Base-by-base conservation (phyloP, 805 yeast species). In the Candida bentonensis region DNA sequence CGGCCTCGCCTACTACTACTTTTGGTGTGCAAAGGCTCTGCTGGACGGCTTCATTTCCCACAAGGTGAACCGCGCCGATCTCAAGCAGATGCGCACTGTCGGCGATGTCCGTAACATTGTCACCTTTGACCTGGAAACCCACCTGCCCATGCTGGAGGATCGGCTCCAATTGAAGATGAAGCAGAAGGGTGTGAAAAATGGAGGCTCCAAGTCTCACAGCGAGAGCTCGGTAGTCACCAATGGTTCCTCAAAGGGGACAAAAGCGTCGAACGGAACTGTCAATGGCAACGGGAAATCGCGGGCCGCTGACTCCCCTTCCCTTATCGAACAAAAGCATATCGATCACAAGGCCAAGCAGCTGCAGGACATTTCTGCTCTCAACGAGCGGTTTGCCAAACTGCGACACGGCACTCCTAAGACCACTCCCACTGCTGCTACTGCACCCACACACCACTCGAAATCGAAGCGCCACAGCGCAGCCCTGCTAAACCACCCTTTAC, bases 71-170 rank as follows among this genome's bases (percentile, higher is more conserved):
- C 13, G 36, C 13, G 7, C 7, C 36, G 36, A 30, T n/a, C 17
- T 15, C 36, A n/a, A 9, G 17, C 36, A 30, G 36, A 30, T 30
- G 36, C 36, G 36, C 36, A 30, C 36, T 5, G 36, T 30, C 36
- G 13, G 5, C 20, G 36, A 30, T 11, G 36, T 30, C 20, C 36
- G 36, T 17, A 17, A 30, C 13, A 30, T 30, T 30, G 36, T 30
- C 36, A 15, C 7, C 7, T 30, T 11, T 17, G 36, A 30, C 36
- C 7, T 5, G 20, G 17, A 30, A n/a, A 9, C 11, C 13, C 36
- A 30, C 36, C 13, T 30, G 13, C 36, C 36, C 36, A 30, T 30
- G 36, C 17, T 30, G 7, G 36, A 30, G 36, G 36, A 30, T 30
- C 36, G 36, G 7, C 13, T 30, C 13, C 36, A 17, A 5, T 15